These are phyloP conservation scores for Hyphopichia burtonii DNA, from an alignment of 1,139 yeast species.

Conservation along the genomic window DNA sequence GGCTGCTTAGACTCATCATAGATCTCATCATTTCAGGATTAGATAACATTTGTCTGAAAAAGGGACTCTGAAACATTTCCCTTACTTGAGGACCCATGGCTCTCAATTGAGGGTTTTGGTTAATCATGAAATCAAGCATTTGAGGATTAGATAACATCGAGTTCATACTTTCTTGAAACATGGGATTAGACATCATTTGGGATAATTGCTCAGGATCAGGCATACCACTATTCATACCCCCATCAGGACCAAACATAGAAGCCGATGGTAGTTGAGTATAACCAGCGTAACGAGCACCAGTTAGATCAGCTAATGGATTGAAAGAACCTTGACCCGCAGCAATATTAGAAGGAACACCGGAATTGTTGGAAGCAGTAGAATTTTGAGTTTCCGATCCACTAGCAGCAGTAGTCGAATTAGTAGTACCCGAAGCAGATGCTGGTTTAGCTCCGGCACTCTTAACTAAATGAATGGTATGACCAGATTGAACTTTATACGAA, in stretches of 20 bases:
- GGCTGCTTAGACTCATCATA: conserved; percentile 71
- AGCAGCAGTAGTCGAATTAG: conserved; percentile 15
- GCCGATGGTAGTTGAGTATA: conserved; percentile 84
- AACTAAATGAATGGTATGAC: conserved; percentile 87
- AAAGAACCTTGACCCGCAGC: conserved; percentile 88
- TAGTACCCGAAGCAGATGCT: conserved; percentile 31
- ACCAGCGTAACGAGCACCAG: conserved; percentile 96
- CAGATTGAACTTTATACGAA: conserved; percentile 77
- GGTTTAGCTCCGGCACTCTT: conserved; percentile 52
- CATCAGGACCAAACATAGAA: conserved; percentile 92
- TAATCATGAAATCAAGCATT: conserved; percentile 80
- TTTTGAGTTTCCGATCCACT: conserved; percentile 18
- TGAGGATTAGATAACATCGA: conserved; percentile 76
- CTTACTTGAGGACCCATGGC: conserved; percentile 90
- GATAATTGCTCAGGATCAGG: conserved; percentile 76
- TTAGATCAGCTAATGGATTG: conserved; percentile 86
- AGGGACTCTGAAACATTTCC: conserved; percentile 79
- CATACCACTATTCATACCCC: conserved; percentile 69
- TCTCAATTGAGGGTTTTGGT: conserved; percentile 79
- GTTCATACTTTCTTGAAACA: conserved; percentile 77
- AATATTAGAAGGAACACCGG: conserved; percentile 64
- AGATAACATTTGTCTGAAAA: conserved; percentile 78
- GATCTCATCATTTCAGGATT: conserved; percentile 85
- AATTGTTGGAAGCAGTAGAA: conserved; percentile 8
- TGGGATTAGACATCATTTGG: conserved; percentile 76